Evolutionary conservation across 192 early-diverging fungal species (phyloP).

Genomic region (Entophlyctis luteolus): DNA sequence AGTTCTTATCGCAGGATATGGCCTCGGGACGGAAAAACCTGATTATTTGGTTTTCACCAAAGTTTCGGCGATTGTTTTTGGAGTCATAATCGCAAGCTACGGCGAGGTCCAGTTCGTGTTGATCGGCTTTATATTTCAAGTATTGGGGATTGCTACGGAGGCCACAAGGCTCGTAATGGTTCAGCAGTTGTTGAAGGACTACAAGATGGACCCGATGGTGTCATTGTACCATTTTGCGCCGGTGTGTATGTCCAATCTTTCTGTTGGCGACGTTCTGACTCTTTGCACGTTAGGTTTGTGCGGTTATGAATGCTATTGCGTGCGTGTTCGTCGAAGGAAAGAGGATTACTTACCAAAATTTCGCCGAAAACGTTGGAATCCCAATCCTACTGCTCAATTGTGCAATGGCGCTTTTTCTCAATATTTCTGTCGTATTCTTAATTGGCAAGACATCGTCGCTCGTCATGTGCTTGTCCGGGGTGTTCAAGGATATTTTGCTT

Average conservation of each 20-base stretch:
- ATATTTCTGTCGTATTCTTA: conserved; percentile 34
- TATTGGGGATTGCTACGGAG: conserved; percentile 25
- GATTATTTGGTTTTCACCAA: conserved; percentile 9
- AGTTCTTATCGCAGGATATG: conserved; percentile 20
- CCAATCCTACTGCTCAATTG: conserved; percentile 27
- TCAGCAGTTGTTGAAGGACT: conserved; percentile 31
- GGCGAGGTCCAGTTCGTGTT: conserved; percentile 33
- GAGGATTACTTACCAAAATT: not conserved
- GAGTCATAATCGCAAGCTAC: conserved; percentile 31
- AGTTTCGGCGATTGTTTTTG: conserved; percentile 31
- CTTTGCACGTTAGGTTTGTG: conserved; percentile 39
- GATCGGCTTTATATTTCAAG: conserved; percentile 27
- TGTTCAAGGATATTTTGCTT: conserved; percentile 40
- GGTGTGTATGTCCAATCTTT: conserved; percentile 23
- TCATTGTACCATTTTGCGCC: conserved; percentile 38
- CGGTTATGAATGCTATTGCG: conserved; percentile 33
- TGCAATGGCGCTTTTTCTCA: conserved; percentile 32
- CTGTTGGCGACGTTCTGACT: too few relatives aligned
- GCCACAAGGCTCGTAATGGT: conserved; percentile 31
- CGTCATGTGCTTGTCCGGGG: conserved; percentile 35
- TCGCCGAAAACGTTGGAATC: conserved; percentile 14
- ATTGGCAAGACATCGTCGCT: conserved; percentile 39
- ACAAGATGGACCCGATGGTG: conserved; percentile 35
- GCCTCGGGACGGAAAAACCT: conserved; percentile 2
- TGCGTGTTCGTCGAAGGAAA: conserved; percentile 24